A percentile compares a stretch with the other conserved stretches of the same genome.
Evolutionary conservation across 177 flowering plant genomes (phyloP).

Genomic region (Vitis hybrid): DNA sequence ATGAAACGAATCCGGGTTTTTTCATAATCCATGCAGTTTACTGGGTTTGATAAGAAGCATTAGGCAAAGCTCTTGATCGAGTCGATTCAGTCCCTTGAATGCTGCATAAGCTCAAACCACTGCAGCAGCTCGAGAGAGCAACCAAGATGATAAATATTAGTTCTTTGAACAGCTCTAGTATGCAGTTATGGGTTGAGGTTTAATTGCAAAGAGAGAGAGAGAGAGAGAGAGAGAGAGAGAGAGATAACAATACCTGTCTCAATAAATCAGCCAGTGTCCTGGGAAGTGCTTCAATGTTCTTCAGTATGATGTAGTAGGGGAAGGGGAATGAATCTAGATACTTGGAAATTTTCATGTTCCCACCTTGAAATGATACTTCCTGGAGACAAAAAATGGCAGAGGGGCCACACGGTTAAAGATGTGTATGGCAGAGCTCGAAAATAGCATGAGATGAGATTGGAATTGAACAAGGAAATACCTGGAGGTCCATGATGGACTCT

Average conservation of each 20-base stretch:
- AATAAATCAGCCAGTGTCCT: slow-evolving; percentile 77
- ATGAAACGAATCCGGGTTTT: too few relatives aligned
- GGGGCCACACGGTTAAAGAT: neutral
- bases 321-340: slow-evolving; percentile 87
- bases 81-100: slow-evolving; percentile 28
- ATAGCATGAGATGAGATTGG: neutral
- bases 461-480: slow-evolving; percentile 34
- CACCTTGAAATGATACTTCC: slow-evolving; percentile 54
- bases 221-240: too few relatives aligned
- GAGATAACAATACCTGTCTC: slow-evolving; percentile 64
- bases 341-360: slow-evolving; percentile 35
- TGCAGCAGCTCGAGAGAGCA: slow-evolving; percentile 21
- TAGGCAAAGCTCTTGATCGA: slow-evolving; percentile 1
- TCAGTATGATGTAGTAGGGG: slow-evolving; percentile 83
- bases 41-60: too few relatives aligned
- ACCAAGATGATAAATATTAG: too few relatives aligned
- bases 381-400: slow-evolving; percentile 16
- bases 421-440: neutral
- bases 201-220: too few relatives aligned
- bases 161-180: too few relatives aligned
- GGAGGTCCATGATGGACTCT: slow-evolving; percentile 72
- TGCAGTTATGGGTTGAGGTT: too few relatives aligned
- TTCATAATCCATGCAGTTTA: too few relatives aligned
- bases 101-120: slow-evolving; percentile 71
- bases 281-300: slow-evolving; percentile 83